Conservation (phyloP, 2,329 filamentous ascomycete species). For the Xylaria sp. region DNA sequence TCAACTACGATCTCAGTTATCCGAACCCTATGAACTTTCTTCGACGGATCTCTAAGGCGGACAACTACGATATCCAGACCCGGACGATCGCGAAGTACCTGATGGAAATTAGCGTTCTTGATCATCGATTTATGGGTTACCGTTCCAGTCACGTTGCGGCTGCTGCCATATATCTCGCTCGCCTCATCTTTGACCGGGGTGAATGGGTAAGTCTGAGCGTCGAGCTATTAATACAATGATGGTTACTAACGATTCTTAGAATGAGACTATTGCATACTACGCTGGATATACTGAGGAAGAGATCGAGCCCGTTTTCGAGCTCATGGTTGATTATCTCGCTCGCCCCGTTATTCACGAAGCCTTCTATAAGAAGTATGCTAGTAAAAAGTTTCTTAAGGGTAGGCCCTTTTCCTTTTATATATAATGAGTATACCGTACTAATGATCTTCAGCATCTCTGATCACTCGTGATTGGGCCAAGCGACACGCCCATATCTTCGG, state of each 20-base stretch:
- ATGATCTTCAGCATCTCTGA: slow-evolving; percentile 77
- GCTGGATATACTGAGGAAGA: slow-evolving; percentile 93
- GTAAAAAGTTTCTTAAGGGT: slow-evolving; percentile 99
- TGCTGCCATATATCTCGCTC: slow-evolving; percentile 93
- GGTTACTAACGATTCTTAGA: slow-evolving; percentile 62
- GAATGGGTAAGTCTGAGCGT: slow-evolving; percentile 77
- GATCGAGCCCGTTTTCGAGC: slow-evolving; percentile 88
- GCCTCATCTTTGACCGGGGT: slow-evolving; percentile 88
- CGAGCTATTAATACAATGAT: background rate
- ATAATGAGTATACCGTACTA: slow-evolving; percentile 27
- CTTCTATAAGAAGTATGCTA: slow-evolving; percentile 99
- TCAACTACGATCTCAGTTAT: slow-evolving; percentile 98
- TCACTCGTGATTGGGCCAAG: slow-evolving; percentile 94
- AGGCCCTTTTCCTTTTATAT: slow-evolving; percentile 52
- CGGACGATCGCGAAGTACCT: slow-evolving; percentile 97
- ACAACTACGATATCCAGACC: slow-evolving; percentile 98
- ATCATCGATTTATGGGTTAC: slow-evolving; percentile 92
- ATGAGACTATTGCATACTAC: slow-evolving; percentile 88
- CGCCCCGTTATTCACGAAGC: slow-evolving; percentile 93
- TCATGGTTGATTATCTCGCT: slow-evolving; percentile 97
- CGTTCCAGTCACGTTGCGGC: slow-evolving; percentile 91
- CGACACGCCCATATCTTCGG: slow-evolving; percentile 72
- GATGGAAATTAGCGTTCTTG: slow-evolving; percentile 94
- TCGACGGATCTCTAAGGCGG: slow-evolving; percentile 97
- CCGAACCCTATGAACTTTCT: slow-evolving; percentile 99